Evolutionary conservation across 805 yeast genomes (phyloP), one percentile per base, ranked within the genome.

Genomic region (Suhomyces canberraensis): DNA sequence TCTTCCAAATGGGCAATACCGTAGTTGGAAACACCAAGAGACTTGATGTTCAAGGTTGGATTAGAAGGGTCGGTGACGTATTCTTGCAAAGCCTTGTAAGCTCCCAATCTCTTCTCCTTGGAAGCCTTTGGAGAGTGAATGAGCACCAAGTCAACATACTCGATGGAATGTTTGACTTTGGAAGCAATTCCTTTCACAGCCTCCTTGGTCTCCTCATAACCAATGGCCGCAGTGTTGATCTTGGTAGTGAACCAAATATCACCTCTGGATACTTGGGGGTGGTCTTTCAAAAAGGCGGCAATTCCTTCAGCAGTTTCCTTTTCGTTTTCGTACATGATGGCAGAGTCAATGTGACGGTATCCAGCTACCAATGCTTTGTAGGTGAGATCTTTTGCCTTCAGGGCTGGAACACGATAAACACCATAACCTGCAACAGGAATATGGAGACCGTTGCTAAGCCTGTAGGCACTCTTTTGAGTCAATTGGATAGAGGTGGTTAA

Each of bases 11-110:
- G 87, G 4, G 58, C 61, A 11, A 58, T 52, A 31, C 87, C 86
- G 50, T 71, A 85, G 61, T 84, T 84, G 7, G 95, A 84, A 11
- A 86, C 90, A 32, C 95, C 95, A 39, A 86, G 78, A 11, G 84
- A 71, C 16, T 33, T 27, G 31, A 39, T 77, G 31, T 66, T 56
- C 8, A 87, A 83, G 5, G 62, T 64, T 19, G 70, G 75, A 40
- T 60, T 58, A 37, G 44, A 33, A 11, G 66, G 62, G 35, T 61
- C 40, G 21, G 33, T 28, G 15, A 78, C 81, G 16, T 78, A 78
- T 46, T 85, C 91, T 57, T 85, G 89, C 71, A 85, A 71, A 1
- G 89, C 90, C 50, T 62, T 67, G 75, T 81, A 84, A 1, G 89
- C 75, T 26, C 71, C 86, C 29, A 81, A 47, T 52, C 91, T 68